A percentile compares a stretch with the other conserved stretches of the same genome.
phyloP scores from a whole-genome alignment of 1,284 basidiomycete genomes.

The Schizophyllum commune region DNA sequence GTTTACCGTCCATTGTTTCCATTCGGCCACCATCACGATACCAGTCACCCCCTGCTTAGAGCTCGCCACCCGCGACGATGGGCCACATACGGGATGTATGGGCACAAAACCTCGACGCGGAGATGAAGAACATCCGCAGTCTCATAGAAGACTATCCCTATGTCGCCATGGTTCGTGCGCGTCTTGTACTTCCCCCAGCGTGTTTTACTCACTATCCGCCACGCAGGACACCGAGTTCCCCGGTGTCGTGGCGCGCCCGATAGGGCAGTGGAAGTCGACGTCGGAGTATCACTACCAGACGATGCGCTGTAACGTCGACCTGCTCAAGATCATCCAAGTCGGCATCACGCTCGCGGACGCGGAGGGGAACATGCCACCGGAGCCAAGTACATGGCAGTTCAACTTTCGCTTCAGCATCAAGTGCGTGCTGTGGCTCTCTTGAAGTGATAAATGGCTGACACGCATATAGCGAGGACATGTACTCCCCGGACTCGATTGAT shows the following conservation, averaged over 20 bases:
- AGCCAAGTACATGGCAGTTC: slow-evolving; percentile 97
- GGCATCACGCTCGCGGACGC: slow-evolving; percentile 94
- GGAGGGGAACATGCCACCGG: slow-evolving; percentile 83
- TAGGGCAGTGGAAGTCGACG: slow-evolving; percentile 93
- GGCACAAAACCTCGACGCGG: slow-evolving; percentile 87
- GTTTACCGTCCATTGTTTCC: no score
- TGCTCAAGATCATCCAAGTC: slow-evolving; percentile 96
- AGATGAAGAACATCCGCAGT: slow-evolving; percentile 84
- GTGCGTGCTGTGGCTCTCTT: slow-evolving; percentile 38
- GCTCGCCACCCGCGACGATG: slow-evolving; percentile 25
- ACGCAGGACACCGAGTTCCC: slow-evolving; percentile 96
- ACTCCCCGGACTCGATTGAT: slow-evolving; percentile 94
- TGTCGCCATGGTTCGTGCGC: slow-evolving; percentile 80
- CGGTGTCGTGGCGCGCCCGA: slow-evolving; percentile 95
- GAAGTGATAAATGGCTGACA: not conserved
- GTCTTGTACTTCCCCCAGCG: slow-evolving; percentile 12
- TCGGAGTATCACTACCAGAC: slow-evolving; percentile 99
- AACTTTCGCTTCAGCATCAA: slow-evolving; percentile 93
- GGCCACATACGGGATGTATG: slow-evolving; percentile 89
- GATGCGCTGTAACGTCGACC: slow-evolving; percentile 97
- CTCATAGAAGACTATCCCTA: slow-evolving; percentile 89
- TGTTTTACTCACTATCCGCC: slow-evolving; percentile 15
- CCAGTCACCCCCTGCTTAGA: not conserved
- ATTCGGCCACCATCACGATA: no score
- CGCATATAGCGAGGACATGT: slow-evolving; percentile 87